Conservation (phyloP, 139 green algal genomes). For the Chlamydomonas schloesseri region DNA sequence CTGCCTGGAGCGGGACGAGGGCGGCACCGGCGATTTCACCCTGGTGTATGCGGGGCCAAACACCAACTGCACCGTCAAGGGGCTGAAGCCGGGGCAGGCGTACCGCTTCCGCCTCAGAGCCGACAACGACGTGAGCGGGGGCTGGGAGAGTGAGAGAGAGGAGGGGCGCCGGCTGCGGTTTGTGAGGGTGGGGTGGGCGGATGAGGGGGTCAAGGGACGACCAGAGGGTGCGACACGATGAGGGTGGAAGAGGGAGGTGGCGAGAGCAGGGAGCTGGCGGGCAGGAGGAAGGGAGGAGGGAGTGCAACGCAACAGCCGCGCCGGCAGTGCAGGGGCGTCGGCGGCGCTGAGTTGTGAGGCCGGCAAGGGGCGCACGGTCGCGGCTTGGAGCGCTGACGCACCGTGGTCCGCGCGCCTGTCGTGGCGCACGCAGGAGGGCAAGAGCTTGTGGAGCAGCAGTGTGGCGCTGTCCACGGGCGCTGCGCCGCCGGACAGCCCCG, state of each 20-base stretch:
- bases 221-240: no score
- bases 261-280: no score
- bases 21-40: constrained; percentile 58
- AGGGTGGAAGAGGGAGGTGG: no score
- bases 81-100: constrained; percentile 59
- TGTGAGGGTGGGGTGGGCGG: background rate
- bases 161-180: no score
- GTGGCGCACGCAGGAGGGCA: constrained; percentile 56
- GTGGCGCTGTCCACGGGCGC: constrained; percentile 35
- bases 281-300: no score
- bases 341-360: no score
- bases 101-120: constrained; percentile 80
- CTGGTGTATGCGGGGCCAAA: constrained; percentile 55
- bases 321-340: no score
- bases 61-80: constrained; percentile 17
- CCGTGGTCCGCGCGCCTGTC: no score
- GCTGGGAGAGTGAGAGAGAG: background rate
- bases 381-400: no score
- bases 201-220: no score
- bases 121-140: constrained; percentile 73
- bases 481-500: constrained; percentile 48
- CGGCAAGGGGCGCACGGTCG: no score
- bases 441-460: constrained; percentile 55
- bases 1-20: constrained; percentile 76
- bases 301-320: no score